Evolutionary conservation across 1,139 yeast genomes (phyloP).

Genomic region (Diutina siamensis): DNA sequence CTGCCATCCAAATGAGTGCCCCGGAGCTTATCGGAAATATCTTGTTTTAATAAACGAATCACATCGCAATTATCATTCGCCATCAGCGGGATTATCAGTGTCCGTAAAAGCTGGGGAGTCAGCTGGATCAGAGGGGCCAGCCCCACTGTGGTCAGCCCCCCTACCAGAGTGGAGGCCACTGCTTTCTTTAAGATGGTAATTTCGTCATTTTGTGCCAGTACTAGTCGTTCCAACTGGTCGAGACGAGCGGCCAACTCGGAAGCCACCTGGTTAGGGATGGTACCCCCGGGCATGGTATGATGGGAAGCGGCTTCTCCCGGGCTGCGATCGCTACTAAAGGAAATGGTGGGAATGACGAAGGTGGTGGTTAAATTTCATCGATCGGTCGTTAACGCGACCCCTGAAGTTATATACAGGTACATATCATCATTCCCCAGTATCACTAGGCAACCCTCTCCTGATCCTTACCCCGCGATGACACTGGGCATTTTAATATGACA

Average conservation of each 20-base stretch:
- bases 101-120: neutral
- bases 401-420: neutral
- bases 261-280: no score
- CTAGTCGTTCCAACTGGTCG: neutral
- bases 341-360: neutral
- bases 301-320: neutral
- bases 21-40: neutral
- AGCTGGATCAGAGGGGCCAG: neutral
- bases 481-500: no score
- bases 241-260: neutral
- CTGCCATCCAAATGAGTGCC: neutral
- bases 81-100: neutral
- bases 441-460: no score
- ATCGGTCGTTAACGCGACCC: neutral
- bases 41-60: slow-evolving; percentile 3
- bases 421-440: neutral
- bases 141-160: neutral
- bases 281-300: no score
- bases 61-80: neutral
- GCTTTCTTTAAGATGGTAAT: neutral
- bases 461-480: no score
- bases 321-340: neutral
- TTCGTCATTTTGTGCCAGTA: neutral
- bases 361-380: neutral
- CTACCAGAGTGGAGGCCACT: neutral